Conservation (phyloP, 1,284 basidiomycete species). For the Trichosporon faecale region DNA sequence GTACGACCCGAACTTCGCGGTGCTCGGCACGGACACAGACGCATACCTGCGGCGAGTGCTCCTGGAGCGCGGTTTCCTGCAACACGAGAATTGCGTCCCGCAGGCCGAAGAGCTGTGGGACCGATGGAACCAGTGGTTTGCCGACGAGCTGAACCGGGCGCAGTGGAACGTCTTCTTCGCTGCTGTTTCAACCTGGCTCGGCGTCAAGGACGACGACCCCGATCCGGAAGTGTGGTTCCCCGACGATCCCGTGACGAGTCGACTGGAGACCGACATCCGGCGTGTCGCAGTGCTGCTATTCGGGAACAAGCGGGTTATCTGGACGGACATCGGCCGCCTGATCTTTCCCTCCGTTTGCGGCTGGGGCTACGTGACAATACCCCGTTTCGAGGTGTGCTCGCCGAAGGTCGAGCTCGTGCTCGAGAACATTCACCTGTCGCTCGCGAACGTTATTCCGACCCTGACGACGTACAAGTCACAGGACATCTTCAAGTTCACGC, state of each 20-base stretch:
- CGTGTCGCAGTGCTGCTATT: conserved; percentile 2
- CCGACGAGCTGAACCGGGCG: conserved; percentile 17
- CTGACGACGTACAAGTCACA: conserved; percentile 13
- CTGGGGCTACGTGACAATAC: conserved; percentile 19
- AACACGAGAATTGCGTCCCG: neutral
- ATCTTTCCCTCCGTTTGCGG: conserved; percentile 4
- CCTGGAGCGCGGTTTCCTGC: conserved; percentile 14
- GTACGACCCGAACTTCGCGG: neutral
- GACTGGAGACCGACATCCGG: conserved; percentile 1
- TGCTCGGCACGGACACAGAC: conserved; percentile 12
- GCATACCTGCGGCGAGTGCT: conserved; percentile 12
- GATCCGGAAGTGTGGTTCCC: neutral
- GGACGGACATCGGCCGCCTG: conserved; percentile 15
- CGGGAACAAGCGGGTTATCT: conserved; percentile 17
- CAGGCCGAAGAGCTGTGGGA: conserved; percentile 8
- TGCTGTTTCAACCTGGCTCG: conserved; percentile 12
- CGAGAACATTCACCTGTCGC: conserved; percentile 20
- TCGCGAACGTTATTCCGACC: conserved; percentile 21
- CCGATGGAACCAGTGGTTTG: conserved; percentile 3
- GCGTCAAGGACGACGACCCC: neutral
- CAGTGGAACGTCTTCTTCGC: conserved; percentile 19
- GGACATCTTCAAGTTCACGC: conserved; percentile 14
- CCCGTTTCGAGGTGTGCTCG: conserved; percentile 16
- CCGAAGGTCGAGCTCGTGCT: conserved; percentile 20
- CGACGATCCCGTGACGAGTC: conserved; percentile 18